A percentile compares a stretch with the other conserved stretches of the same genome.
Conservation (phyloP, 2,329 filamentous ascomycete genomes). For the Talaromyces sp. region DNA sequence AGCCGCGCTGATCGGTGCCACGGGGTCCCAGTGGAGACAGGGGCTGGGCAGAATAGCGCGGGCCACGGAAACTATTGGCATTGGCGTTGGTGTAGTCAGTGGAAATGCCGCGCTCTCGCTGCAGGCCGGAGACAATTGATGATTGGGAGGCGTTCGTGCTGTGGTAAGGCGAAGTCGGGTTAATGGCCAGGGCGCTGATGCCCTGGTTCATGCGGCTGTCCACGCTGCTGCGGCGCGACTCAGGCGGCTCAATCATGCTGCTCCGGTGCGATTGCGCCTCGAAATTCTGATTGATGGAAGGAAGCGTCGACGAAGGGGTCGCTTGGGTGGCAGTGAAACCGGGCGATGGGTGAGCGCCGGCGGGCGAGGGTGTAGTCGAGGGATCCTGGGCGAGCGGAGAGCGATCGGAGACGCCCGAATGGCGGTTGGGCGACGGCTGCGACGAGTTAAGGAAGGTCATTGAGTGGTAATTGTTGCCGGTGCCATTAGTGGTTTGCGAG, state of each 20-base stretch:
- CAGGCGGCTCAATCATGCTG: constrained; percentile 36
- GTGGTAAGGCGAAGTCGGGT: constrained; percentile 43
- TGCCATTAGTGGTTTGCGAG: constrained; percentile 42
- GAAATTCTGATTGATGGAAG: constrained; percentile 56
- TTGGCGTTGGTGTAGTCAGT: constrained; percentile 28
- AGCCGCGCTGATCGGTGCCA: constrained; percentile 34
- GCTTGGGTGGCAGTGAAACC: constrained; percentile 30
- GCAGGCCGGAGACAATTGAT: constrained; percentile 39
- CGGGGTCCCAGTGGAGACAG: constrained; percentile 38
- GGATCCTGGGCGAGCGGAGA: constrained; percentile 39
- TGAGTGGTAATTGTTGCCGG: constrained; percentile 35
- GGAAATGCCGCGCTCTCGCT: constrained; percentile 38
- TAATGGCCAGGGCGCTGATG: constrained; percentile 43
- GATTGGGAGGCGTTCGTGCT: constrained; percentile 43
- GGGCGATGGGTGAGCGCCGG: constrained; percentile 34
- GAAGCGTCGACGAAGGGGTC: constrained; percentile 40
- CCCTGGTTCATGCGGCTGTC: constrained; percentile 47
- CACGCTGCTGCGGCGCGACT: constrained; percentile 45
- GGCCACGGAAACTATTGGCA: constrained; percentile 29
- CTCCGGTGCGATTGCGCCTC: constrained; percentile 44
- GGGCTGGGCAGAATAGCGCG: constrained; percentile 36
- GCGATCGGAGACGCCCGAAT: constrained; percentile 31
- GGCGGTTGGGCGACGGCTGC: constrained; percentile 41
- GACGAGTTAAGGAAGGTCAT: constrained; percentile 40
- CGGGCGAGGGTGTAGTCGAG: constrained; percentile 31